phyloP scores from a whole-genome alignment of 2,329 filamentous ascomycete species.

The Alternaria brassicae region DNA sequence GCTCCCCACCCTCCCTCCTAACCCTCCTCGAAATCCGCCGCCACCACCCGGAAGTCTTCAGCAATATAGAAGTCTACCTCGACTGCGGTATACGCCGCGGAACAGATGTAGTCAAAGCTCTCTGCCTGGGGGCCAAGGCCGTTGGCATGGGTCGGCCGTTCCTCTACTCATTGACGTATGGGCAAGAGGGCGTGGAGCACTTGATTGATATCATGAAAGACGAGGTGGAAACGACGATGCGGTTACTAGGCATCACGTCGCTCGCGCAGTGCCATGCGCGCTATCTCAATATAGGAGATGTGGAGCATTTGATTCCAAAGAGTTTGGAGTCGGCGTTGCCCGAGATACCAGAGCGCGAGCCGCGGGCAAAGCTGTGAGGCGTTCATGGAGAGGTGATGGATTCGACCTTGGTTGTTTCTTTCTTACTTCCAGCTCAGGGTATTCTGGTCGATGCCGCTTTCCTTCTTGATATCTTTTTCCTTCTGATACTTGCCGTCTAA shows the following conservation, averaged over 20 bases:
- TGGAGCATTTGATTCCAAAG: constrained; percentile 27
- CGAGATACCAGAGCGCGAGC: background rate
- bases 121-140: constrained; percentile 61
- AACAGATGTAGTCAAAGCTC: constrained; percentile 63
- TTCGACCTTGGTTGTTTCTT: background rate
- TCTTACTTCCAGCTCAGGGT: background rate
- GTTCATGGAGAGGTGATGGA: accelerated
- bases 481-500: constrained; percentile 17
- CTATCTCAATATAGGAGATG: constrained; percentile 57
- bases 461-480: background rate
- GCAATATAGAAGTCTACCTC: constrained; percentile 66
- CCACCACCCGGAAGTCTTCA: constrained; percentile 67
- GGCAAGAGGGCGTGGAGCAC: constrained; percentile 58
- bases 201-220: constrained; percentile 33
- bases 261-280: constrained; percentile 65
- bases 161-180: constrained; percentile 67
- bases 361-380: background rate
- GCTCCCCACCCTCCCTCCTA: constrained; percentile 54
- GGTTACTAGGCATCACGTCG: constrained; percentile 66
- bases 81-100: constrained; percentile 72
- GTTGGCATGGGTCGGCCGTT: constrained; percentile 69
- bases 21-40: constrained; percentile 69
- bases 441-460: background rate
- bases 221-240: constrained; percentile 57
- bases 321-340: background rate